These are phyloP conservation scores for Tricholoma sp. DNA, from an alignment of 768 basidiomycete genomes.

Conservation along the genomic window DNA sequence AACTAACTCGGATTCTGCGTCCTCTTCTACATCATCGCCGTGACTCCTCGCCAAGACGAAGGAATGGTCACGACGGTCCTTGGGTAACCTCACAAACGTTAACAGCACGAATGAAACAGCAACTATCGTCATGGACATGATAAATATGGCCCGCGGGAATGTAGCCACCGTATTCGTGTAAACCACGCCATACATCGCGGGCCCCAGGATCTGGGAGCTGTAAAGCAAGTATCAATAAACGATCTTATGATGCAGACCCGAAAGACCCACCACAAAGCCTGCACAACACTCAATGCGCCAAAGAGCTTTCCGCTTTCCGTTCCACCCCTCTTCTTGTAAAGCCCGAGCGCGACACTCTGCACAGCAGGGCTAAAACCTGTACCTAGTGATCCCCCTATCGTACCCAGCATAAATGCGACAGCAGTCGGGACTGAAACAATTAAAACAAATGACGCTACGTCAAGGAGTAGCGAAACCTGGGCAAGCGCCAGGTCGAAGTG, in stretches of 20 bases:
- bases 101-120: constrained; percentile 40
- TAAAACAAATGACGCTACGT: constrained; percentile 43
- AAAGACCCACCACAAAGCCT: constrained; percentile 52
- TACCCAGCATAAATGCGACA: constrained; percentile 45
- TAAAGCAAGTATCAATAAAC: neutral
- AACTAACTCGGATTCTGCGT: neutral
- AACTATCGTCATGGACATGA: constrained; percentile 41
- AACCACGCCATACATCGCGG: constrained; percentile 65
- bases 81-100: constrained; percentile 34
- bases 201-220: constrained; percentile 66
- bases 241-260: neutral
- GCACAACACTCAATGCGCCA: constrained; percentile 72
- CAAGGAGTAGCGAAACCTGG: constrained; percentile 54
- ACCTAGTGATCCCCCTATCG: constrained; percentile 51
- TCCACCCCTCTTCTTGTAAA: constrained; percentile 51
- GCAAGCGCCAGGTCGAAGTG: constrained; percentile 68
- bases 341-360: constrained; percentile 66
- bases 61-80: neutral
- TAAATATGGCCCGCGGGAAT: constrained; percentile 68
- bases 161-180: constrained; percentile 67
- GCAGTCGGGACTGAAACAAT: constrained; percentile 46
- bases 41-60: too few relatives aligned
- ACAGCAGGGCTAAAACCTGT: constrained; percentile 60
- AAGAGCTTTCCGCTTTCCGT: constrained; percentile 71
- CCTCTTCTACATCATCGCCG: neutral